Conservation (phyloP, 495 filamentous ascomycete species). For the Tetracladium marchalianum region DNA sequence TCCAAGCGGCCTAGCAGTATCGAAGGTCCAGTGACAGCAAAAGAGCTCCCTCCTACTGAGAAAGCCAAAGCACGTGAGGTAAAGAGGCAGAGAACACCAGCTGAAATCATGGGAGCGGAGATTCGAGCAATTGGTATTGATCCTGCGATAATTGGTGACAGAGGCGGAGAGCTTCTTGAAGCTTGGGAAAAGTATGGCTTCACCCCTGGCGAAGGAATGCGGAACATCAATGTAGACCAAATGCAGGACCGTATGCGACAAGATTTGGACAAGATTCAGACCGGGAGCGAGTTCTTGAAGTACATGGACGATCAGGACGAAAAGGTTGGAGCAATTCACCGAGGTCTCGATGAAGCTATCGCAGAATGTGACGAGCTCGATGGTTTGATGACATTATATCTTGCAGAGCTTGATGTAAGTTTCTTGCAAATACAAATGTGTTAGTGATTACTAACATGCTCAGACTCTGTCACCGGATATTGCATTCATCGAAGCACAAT, state of each 20-base stretch:
- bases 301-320: constrained; percentile 85
- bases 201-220: constrained; percentile 58
- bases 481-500: constrained; percentile 92
- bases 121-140: constrained; percentile 69
- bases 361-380: constrained; percentile 93
- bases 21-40: constrained; percentile 24
- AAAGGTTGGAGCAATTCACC: constrained; percentile 70
- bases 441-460: constrained; percentile 25
- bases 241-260: constrained; percentile 75
- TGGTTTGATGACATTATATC: constrained; percentile 84
- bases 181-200: constrained; percentile 84
- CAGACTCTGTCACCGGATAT: constrained; percentile 93
- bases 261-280: constrained; percentile 82
- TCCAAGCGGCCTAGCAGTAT: constrained; percentile 22
- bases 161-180: constrained; percentile 56
- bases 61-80: constrained; percentile 21
- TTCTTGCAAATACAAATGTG: background rate
- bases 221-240: constrained; percentile 66
- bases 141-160: constrained; percentile 53
- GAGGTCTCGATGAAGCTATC: constrained; percentile 77
- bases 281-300: constrained; percentile 74
- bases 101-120: constrained; percentile 69
- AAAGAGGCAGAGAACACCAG: constrained; percentile 47
- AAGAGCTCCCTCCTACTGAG: constrained; percentile 26
- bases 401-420: constrained; percentile 85